These are phyloP conservation scores for Luffa acutangula DNA, from an alignment of 306 rosid genomes.

Conservation along the genomic window DNA sequence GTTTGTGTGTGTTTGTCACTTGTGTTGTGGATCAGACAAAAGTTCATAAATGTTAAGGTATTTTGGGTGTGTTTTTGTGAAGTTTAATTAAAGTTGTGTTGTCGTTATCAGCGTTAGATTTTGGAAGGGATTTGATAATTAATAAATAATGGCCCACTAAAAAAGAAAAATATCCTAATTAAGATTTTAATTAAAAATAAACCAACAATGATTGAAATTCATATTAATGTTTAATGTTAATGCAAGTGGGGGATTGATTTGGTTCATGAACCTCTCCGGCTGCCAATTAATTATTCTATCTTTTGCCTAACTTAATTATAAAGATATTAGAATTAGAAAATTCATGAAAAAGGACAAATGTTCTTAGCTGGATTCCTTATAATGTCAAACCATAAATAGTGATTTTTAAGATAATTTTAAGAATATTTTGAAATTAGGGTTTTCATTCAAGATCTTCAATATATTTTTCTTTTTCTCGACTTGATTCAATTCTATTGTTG, in stretches of 20 bases:
- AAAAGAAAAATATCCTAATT: background rate
- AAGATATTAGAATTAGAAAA: background rate
- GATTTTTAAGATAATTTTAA: background rate
- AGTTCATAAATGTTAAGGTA: background rate
- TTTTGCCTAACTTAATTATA: background rate
- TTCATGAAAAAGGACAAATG: background rate
- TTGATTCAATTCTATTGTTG: background rate
- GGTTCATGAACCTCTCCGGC: slow-evolving; percentile 3
- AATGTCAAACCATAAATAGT: background rate
- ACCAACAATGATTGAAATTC: background rate
- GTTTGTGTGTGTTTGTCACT: background rate
- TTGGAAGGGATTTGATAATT: background rate
- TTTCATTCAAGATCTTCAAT: background rate
- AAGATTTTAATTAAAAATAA: background rate
- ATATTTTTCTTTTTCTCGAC: too few species aligned
- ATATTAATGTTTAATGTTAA: background rate
- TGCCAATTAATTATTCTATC: background rate
- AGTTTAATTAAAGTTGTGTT: background rate
- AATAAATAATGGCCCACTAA: background rate
- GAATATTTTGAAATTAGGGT: background rate
- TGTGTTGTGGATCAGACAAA: background rate
- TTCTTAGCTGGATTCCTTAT: background rate
- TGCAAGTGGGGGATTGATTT: slow-evolving; percentile 3
- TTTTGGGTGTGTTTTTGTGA: background rate
- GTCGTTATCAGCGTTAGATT: background rate